Evolutionary conservation across 2,329 filamentous ascomycete species (phyloP), one percentile per base, ranked within the genome.

Genomic region (Pezicula radicicola): DNA sequence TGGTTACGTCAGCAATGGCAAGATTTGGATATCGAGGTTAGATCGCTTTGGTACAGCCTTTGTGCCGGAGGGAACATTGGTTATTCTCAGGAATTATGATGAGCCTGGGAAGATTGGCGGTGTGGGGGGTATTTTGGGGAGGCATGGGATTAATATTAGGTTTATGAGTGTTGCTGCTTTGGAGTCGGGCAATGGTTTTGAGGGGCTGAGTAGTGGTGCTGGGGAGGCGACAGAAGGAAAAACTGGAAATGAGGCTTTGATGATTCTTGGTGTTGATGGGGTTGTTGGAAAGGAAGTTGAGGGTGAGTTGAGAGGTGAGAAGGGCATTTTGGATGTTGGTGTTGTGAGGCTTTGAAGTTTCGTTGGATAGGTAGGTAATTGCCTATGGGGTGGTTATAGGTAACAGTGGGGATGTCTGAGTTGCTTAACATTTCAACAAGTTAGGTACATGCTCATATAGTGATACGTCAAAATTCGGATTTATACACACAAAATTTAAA

Each of bases 61-160:
- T 58, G 76, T 81, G 10, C 88, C 89, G 0, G 80, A 87, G 53
- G 89, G 89, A 0, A 89, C 83, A 0, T 68, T 93, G 53, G 74
- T 92, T n/a, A 86, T 93, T 53, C 80, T 90, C 61, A 81, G 90
- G 63, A 93, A 93, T 71, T 91, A 89, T 62, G 89, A 94, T 64
- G 79, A 85, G 57, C 88, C 88, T 0, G 89, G 89, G 10, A 92
- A 91, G 75, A 93, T 94, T 66, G 89, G 89, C 2, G 83, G 84
- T 36, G 89, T 94, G 3, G 89, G 89, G 1, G 84, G 78, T 52
- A 77, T 84, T 48, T 71, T 93, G 25, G 89, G 89, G 0, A 77
- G 76, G 36, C 80, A 87, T 36, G 83, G 82, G 0, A 83, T 94
- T 48, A 94, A 94, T 63, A 90, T 93, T 66, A 80, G 80, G 43